phyloP scores from a whole-genome alignment of 441 rosid species.

The Jatropha podagrica region DNA sequence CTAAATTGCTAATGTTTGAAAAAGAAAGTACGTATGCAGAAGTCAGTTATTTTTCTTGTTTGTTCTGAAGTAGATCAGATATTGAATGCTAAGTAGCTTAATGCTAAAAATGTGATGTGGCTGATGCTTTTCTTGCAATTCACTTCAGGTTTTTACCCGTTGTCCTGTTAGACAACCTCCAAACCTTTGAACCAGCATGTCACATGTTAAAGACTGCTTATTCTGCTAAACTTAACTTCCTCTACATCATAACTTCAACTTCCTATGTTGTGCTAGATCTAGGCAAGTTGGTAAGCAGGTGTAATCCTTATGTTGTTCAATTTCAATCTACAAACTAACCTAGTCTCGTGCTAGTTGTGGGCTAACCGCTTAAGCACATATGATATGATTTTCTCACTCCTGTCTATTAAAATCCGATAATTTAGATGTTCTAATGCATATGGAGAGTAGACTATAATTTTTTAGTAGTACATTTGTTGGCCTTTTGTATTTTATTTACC shows the following conservation, averaged over 20 bases:
- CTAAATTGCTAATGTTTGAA: neutral
- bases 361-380: neutral
- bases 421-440: neutral
- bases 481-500: neutral
- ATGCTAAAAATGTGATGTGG: neutral
- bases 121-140: neutral
- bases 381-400: neutral
- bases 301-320: neutral
- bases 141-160: neutral
- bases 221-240: neutral
- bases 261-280: neutral
- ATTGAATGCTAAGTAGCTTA: neutral
- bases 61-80: neutral
- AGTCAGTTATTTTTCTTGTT: neutral
- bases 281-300: slow-evolving; percentile 7
- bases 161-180: neutral
- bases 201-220: no score
- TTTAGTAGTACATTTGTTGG: neutral
- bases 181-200: slow-evolving; percentile 2
- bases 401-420: neutral
- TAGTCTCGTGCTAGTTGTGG: neutral
- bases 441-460: neutral
- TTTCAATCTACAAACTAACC: neutral
- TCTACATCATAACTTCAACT: neutral
- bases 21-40: neutral